Conservation (phyloP, 495 filamentous ascomycete species). For the Trichoderma reesei region DNA sequence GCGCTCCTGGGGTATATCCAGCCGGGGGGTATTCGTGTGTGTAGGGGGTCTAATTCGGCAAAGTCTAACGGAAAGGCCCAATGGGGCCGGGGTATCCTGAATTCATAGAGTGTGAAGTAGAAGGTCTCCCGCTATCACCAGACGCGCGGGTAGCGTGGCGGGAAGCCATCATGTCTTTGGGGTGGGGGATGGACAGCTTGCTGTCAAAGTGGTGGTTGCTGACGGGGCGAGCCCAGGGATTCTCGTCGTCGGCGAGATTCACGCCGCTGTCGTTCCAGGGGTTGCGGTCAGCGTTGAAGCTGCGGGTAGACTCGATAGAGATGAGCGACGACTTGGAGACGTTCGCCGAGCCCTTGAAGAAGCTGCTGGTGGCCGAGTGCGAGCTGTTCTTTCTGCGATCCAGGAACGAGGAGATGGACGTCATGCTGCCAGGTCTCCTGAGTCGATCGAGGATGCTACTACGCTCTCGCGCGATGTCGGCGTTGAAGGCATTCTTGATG, state of each 20-base stretch:
- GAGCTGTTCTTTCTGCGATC: conserved; percentile 89
- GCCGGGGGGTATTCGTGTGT: conserved; percentile 38
- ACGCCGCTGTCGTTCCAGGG: conserved; percentile 96
- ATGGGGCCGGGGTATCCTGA: conserved; percentile 88
- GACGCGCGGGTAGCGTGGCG: conserved; percentile 72
- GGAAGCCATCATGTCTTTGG: conserved; percentile 63
- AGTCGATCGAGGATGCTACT: conserved; percentile 74
- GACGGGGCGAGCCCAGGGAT: conserved; percentile 53
- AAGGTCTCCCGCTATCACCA: conserved; percentile 82
- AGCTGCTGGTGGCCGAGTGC: conserved; percentile 60
- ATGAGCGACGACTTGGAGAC: conserved; percentile 90
- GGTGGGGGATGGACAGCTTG: conserved; percentile 56
- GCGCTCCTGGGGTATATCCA: conserved; percentile 40
- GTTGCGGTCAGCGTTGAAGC: conserved; percentile 77
- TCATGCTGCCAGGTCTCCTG: conserved; percentile 86
- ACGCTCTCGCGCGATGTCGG: conserved; percentile 64
- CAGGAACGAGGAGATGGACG: conserved; percentile 83
- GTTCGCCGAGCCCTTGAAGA: conserved; percentile 91
- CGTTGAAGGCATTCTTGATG: conserved; percentile 64
- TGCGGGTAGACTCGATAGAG: conserved; percentile 84
- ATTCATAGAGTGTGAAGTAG: conserved; percentile 84
- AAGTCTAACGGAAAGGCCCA: conserved; percentile 71
- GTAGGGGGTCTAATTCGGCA: conserved; percentile 30
- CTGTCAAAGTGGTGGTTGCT: conserved; percentile 49
- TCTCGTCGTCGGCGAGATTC: conserved; percentile 81